These are phyloP conservation scores for Fusarium marasasianum DNA, from an alignment of 2,329 filamentous ascomycete species.

Conservation along the genomic window DNA sequence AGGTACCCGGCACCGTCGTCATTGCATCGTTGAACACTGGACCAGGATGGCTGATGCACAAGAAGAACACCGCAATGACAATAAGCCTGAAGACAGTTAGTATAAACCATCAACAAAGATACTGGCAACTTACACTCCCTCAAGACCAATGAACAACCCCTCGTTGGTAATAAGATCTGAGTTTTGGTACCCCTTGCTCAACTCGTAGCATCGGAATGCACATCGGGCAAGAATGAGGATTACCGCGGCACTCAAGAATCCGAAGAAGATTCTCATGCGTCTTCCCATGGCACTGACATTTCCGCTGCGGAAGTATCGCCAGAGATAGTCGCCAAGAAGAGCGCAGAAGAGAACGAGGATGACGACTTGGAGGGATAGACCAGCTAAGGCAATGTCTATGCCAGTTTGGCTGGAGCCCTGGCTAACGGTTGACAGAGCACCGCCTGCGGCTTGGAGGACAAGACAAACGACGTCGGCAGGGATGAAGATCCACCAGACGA, in stretches of 20 bases:
- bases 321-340: conserved; percentile 59
- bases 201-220: conserved; percentile 71
- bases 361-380: conserved; percentile 67
- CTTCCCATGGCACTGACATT: conserved; percentile 24
- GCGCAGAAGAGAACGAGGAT: conserved; percentile 62
- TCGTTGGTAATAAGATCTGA: conserved; percentile 64
- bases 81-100: conserved; percentile 45
- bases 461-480: conserved; percentile 65
- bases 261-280: conserved; percentile 56
- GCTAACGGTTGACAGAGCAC: conserved; percentile 58
- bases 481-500: conserved; percentile 59
- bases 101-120: rapidly evolving
- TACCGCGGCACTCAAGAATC: conserved; percentile 62
- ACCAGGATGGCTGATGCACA: conserved; percentile 53
- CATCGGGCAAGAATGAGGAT: conserved; percentile 69
- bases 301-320: conserved; percentile 48
- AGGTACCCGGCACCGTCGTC: background rate
- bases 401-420: conserved; percentile 56
- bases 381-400: conserved; percentile 54
- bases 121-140: conserved; percentile 55
- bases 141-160: conserved; percentile 62
- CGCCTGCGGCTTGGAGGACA: conserved; percentile 64
- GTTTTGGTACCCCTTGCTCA: conserved; percentile 67
- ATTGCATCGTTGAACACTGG: conserved; percentile 36
- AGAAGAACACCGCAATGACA: conserved; percentile 47